Percentiles rank a stretch among this genome's conserved stretches.
Evolutionary conservation across 805 yeast species (phyloP).

Genomic region (Sugiyamaella valdiviana): DNA sequence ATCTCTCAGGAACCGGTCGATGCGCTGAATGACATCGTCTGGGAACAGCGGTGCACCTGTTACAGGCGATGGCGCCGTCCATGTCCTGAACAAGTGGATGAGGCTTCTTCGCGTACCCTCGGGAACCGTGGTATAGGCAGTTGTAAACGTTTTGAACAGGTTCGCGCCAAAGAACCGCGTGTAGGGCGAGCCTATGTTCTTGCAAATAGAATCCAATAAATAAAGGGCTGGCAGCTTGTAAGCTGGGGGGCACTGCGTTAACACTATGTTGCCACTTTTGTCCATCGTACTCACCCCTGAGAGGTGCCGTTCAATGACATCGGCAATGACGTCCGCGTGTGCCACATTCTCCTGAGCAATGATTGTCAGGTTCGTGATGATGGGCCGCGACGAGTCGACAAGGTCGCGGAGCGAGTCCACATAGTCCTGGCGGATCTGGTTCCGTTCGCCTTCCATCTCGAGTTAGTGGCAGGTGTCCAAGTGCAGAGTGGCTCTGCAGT

Average conservation of each 20-base stretch:
- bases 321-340: slow-evolving; percentile 70
- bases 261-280: too few species aligned
- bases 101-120: slow-evolving; percentile 69
- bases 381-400: slow-evolving; percentile 84
- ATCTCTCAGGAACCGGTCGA: slow-evolving; percentile 57
- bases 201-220: slow-evolving; percentile 83
- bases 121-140: slow-evolving; percentile 71
- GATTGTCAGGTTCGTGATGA: slow-evolving; percentile 74
- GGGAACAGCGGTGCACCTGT: slow-evolving; percentile 72
- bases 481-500: too few species aligned
- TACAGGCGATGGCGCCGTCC: slow-evolving; percentile 62
- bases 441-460: slow-evolving; percentile 23
- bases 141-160: slow-evolving; percentile 62
- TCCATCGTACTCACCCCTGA: slow-evolving; percentile 42
- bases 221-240: slow-evolving; percentile 82
- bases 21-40: slow-evolving; percentile 56
- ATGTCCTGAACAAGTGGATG: slow-evolving; percentile 74
- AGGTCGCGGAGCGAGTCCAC: slow-evolving; percentile 60
- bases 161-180: slow-evolving; percentile 68
- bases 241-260: slow-evolving; percentile 69
- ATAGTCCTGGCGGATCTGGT: slow-evolving; percentile 56
- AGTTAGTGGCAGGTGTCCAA: too few species aligned
- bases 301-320: slow-evolving; percentile 69
- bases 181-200: slow-evolving; percentile 85
- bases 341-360: slow-evolving; percentile 80